Base-by-base conservation (phyloP, 106 monocot species). In the Hemerocallis citrina region DNA sequence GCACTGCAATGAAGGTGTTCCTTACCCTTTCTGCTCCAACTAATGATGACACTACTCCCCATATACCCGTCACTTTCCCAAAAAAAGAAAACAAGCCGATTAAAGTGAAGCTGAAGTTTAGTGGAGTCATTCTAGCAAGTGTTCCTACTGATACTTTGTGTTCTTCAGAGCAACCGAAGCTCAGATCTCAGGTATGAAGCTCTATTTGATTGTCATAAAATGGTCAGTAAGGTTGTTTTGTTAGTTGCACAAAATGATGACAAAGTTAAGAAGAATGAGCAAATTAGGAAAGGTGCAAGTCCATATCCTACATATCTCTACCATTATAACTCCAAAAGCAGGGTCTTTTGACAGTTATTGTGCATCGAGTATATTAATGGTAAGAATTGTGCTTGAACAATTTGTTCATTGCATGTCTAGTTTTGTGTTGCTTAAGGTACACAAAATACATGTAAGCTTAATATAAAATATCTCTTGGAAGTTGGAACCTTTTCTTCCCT, bases 71-170 rank as follows among this genome's bases (percentile, higher is more conserved):
- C 7, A 7, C 19, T 7, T n/a, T n/a, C n/a, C n/a, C n/a, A n/a
- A n/a, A n/a, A n/a, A 29, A 4, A 42, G 76, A 78, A 41, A 85
- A 51, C 25, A 85, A 76, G 32, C 42, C 67, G 63, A 81, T 79
- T 30, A 85, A 77, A 70, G 79, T 91, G 50, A 91, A 91, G 48
- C 71, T 85, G 28, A 91, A 91, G 55, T 71, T 91, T 22, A 81
- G 85, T 43, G 89, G 89, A 20, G 81, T 90, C 20, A 85, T 76
- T 11, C 74, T 74, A n/a, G 85, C 76, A 10, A 60, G 85, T 25
- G 72, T n/a, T n/a, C n/a, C n/a, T n/a, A 81, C 56, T 66, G 75
- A 30, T 78, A 81, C 38, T 70, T 81, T 14, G 72, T 44, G 56
- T 7, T 34, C 78, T 66, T 55, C 52, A 23, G 59, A 70, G 31